Percentiles rank a stretch among this genome's conserved stretches.
These are phyloP conservation scores for Iris pallida DNA, from an alignment of 116 monocot species.

Conservation along the genomic window DNA sequence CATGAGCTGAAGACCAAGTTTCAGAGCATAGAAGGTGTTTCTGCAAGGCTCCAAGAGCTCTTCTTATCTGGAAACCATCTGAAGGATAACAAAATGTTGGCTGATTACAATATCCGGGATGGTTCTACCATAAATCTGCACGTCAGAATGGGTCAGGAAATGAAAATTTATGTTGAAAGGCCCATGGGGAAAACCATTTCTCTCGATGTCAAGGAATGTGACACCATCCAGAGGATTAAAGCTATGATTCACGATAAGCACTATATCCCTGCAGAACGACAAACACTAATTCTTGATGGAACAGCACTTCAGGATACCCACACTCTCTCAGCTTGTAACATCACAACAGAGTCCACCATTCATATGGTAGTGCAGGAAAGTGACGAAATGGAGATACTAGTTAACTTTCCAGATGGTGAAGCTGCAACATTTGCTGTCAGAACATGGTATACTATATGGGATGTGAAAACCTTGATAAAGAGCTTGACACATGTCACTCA, in stretches of 20 bases:
- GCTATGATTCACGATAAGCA: too few species aligned
- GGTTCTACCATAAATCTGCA: constrained; percentile 19
- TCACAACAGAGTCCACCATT: neutral
- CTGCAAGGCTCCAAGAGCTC: constrained; percentile 15
- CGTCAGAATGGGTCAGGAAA: neutral
- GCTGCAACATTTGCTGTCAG: constrained; percentile 3
- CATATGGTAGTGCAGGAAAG: neutral
- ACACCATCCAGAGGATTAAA: too few species aligned
- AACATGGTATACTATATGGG: constrained; percentile 6
- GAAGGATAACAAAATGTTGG: constrained; percentile 8
- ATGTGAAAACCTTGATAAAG: constrained; percentile 20
- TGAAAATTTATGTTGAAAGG: constrained; percentile 1
- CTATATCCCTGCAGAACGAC: constrained; percentile 16
- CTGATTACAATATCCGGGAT: constrained; percentile 7
- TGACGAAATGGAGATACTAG: constrained; percentile 7
- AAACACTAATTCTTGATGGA: constrained; percentile 6
- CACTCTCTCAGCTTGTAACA: neutral
- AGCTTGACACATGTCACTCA: neutral
- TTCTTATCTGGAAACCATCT: constrained; percentile 10
- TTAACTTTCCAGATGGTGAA: neutral
- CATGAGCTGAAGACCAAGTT: constrained; percentile 18
- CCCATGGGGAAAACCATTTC: neutral
- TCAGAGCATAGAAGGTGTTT: constrained; percentile 7
- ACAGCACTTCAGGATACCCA: constrained; percentile 20
- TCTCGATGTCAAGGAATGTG: constrained; percentile 14